Evolutionary conservation across 225 moss, liverwort and hornwort genomes (phyloP).

Genomic region (Antitrichia curtipendula): DNA sequence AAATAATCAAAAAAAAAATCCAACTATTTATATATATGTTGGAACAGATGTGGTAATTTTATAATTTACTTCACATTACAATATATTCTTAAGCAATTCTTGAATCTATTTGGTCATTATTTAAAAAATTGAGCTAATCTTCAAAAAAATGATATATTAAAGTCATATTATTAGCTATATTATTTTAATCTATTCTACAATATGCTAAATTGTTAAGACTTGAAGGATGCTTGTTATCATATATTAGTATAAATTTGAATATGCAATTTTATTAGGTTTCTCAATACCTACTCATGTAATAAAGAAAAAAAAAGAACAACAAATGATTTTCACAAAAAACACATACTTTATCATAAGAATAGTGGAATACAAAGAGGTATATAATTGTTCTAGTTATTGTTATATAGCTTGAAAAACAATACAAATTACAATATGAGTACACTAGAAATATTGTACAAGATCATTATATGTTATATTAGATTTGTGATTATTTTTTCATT

Average conservation of each 20-base stretch:
- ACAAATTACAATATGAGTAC: too few relatives aligned
- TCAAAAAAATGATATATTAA: too few relatives aligned
- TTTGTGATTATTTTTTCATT: too few relatives aligned
- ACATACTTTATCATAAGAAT: background rate
- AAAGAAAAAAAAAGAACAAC: too few relatives aligned
- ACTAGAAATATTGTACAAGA: background rate
- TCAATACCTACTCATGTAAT: too few relatives aligned
- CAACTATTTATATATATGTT: background rate
- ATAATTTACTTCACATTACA: background rate
- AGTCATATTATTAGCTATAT: background rate
- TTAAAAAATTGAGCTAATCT: background rate
- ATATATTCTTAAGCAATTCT: background rate
- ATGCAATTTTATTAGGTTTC: background rate
- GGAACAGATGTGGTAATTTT: too few relatives aligned
- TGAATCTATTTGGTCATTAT: background rate
- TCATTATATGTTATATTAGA: background rate
- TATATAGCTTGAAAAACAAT: background rate
- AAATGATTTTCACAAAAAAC: background rate
- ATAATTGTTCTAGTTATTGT: too few relatives aligned
- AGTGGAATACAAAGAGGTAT: background rate
- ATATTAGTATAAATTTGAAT: too few relatives aligned
- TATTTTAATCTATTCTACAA: background rate
- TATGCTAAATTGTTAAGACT: background rate
- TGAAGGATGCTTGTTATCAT: accelerated
- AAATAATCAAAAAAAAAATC: too few relatives aligned